A percentile compares a stretch with the other conserved stretches of the same genome.
Conservation (phyloP, 2,329 filamentous ascomycete genomes). For the Pestalotiopsis sp. region DNA sequence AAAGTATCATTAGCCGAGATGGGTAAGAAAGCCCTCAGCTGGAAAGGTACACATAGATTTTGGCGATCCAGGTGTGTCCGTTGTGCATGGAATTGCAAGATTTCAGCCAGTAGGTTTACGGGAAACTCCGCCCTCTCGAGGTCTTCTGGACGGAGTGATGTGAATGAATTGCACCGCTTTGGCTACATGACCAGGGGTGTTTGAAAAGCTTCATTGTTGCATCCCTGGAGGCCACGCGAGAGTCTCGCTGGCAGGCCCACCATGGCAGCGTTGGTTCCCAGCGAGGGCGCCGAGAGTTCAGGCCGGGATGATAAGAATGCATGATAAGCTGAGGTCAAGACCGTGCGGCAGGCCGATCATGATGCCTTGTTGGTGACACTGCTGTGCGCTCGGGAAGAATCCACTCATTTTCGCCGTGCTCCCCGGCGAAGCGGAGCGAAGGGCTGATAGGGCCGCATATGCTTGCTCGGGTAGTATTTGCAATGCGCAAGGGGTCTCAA, state of each 20-base stretch:
- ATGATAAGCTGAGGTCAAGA: neutral
- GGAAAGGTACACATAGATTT: neutral
- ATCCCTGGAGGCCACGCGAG: conserved; percentile 12
- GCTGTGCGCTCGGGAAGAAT: neutral
- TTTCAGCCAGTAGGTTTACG: neutral
- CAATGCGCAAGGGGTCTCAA: neutral
- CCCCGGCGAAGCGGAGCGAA: neutral
- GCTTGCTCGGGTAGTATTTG: neutral
- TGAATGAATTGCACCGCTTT: neutral
- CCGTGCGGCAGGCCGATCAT: neutral
- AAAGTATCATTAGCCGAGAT: no score
- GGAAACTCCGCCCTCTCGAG: neutral
- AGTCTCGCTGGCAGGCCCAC: conserved; percentile 1
- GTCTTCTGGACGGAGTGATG: neutral
- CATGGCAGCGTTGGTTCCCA: neutral
- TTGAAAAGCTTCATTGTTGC: neutral
- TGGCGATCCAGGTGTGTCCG: neutral
- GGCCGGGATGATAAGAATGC: neutral
- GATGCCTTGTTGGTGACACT: neutral
- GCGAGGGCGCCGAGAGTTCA: neutral
- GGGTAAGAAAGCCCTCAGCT: no score
- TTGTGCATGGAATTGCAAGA: neutral
- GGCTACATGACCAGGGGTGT: neutral
- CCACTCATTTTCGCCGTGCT: neutral
- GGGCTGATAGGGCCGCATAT: neutral